phyloP scores from a whole-genome alignment of 495 filamentous ascomycete species.

The Penicillium nucicola region DNA sequence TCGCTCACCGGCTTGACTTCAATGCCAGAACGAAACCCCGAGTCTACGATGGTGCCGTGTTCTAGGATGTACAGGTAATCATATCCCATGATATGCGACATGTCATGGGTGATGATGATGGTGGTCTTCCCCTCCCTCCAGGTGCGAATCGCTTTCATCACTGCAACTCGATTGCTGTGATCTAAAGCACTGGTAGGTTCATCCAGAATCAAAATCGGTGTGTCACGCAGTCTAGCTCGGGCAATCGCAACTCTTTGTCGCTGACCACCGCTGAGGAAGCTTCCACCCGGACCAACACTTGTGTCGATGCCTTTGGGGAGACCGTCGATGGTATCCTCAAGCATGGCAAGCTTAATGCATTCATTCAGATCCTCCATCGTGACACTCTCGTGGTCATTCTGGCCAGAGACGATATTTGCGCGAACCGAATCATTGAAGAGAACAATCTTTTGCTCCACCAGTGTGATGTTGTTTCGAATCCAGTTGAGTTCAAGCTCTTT shows the following conservation, averaged over 20 bases:
- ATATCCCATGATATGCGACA: constrained; percentile 67
- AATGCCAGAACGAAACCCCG: constrained; percentile 56
- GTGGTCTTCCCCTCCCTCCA: constrained; percentile 72
- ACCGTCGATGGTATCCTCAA: constrained; percentile 66
- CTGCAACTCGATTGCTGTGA: constrained; percentile 60
- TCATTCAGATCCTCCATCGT: constrained; percentile 52
- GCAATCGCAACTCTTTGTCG: constrained; percentile 74
- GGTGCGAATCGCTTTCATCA: constrained; percentile 70
- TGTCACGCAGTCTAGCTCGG: constrained; percentile 73
- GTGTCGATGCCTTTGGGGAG: constrained; percentile 77
- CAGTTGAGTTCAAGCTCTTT: constrained; percentile 62
- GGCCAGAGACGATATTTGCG: constrained; percentile 78
- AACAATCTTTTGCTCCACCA: constrained; percentile 79
- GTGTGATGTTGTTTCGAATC: constrained; percentile 74
- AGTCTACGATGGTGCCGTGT: constrained; percentile 62
- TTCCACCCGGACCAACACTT: constrained; percentile 64
- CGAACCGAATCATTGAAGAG: constrained; percentile 83
- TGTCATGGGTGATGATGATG: constrained; percentile 87
- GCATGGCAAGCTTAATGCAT: constrained; percentile 58
- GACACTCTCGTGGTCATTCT: constrained; percentile 44
- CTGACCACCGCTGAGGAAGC: constrained; percentile 80
- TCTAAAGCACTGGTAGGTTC: constrained; percentile 84
- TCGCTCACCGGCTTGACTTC: constrained; percentile 24
- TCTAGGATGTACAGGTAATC: constrained; percentile 86
- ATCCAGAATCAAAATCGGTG: constrained; percentile 78